A percentile compares a stretch with the other conserved stretches of the same genome.
These are phyloP conservation scores for Lagerstroemia speciosa DNA, from an alignment of 345 rosid genomes.

Conservation along the genomic window DNA sequence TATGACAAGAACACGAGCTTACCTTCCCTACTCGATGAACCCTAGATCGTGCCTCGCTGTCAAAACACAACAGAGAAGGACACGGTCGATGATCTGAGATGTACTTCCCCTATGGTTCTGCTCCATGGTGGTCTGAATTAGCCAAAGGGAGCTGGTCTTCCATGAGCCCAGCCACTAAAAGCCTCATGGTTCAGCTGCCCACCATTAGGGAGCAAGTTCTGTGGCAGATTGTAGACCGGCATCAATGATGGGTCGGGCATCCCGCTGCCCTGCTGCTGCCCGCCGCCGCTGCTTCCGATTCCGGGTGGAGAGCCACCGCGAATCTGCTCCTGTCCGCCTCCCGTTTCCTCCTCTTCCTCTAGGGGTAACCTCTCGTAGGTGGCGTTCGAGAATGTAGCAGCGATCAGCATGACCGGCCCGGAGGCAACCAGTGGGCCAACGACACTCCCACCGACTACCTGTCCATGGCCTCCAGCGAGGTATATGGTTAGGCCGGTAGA, in stretches of 20 bases:
- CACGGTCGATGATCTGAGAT: not conserved
- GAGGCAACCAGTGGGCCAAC: constrained; percentile 47
- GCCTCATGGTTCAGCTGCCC: constrained; percentile 27
- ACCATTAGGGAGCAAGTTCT: constrained; percentile 60
- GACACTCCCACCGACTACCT: constrained; percentile 52
- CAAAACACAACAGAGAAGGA: not conserved
- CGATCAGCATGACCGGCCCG: constrained; percentile 51
- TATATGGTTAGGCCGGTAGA: constrained; percentile 48
- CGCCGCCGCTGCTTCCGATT: constrained; percentile 18
- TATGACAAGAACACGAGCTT: not conserved
- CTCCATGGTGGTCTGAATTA: not conserved
- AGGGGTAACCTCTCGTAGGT: constrained; percentile 50
- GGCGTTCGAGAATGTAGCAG: constrained; percentile 53
- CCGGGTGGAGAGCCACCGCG: constrained; percentile 34
- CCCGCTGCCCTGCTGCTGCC: constrained; percentile 18
- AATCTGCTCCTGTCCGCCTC: constrained; percentile 28
- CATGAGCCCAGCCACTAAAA: constrained; percentile 16
- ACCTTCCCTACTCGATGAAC: not conserved
- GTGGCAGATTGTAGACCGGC: constrained; percentile 40
- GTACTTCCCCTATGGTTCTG: no score
- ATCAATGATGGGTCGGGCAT: constrained; percentile 23
- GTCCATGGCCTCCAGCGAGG: constrained; percentile 51
- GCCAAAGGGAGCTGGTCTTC: constrained; percentile 12
- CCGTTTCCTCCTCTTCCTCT: constrained; percentile 42
- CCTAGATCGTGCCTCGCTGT: constrained; percentile 3